These are phyloP conservation scores for Zymoseptoria ardabiliae DNA, from an alignment of 2,329 filamentous ascomycete genomes.

Conservation along the genomic window DNA sequence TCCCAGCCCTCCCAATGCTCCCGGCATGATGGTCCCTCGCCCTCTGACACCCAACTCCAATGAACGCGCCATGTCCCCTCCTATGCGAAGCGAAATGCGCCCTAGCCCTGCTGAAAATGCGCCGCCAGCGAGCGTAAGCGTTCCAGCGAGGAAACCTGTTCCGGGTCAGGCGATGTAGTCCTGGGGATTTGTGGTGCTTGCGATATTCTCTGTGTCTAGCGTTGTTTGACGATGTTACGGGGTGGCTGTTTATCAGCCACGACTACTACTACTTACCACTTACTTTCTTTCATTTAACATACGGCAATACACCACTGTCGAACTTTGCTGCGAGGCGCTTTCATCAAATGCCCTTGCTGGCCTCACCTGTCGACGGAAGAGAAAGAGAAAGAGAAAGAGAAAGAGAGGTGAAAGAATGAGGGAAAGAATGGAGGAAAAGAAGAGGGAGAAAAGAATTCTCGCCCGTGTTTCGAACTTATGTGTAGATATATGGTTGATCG, in stretches of 20 bases:
- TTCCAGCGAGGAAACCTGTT: conserved; percentile 34
- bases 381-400: background rate
- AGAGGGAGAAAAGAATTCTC: background rate
- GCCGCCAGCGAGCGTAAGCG: background rate
- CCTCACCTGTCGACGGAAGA: background rate
- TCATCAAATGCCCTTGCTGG: no score
- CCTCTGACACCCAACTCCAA: conserved; percentile 15
- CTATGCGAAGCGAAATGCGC: conserved; percentile 6
- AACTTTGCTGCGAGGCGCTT: background rate
- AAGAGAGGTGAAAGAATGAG: background rate
- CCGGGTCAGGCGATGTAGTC: conserved; percentile 39
- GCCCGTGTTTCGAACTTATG: background rate
- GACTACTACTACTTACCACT: conserved; percentile 9
- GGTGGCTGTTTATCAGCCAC: conserved; percentile 6
- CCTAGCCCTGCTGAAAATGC: conserved; percentile 14
- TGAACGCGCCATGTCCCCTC: conserved; percentile 14
- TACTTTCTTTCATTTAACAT: background rate
- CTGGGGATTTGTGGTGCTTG: conserved; percentile 4
- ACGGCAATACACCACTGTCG: background rate
- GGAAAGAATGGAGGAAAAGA: background rate
- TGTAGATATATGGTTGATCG: background rate
- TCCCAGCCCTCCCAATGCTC: conserved; percentile 30
- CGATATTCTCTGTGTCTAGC: background rate
- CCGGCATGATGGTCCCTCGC: conserved; percentile 15
- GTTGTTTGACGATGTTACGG: background rate